Evolutionary conservation across 75 land plant species (phyloP), one percentile per base, ranked within the genome.

Genomic region (Gnetum montanum): DNA sequence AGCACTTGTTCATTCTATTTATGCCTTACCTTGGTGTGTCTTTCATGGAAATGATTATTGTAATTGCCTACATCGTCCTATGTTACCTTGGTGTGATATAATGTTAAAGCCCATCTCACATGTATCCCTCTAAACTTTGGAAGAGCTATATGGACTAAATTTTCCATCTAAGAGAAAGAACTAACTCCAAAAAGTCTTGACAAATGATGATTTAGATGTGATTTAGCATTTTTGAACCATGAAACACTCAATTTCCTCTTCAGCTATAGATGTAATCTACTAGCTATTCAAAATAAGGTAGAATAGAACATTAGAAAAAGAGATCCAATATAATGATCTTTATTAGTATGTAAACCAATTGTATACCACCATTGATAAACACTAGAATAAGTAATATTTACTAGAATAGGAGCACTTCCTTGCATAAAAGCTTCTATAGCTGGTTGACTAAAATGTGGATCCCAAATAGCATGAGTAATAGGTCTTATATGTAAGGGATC

Each of bases 381-480:
- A 36, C 1, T 1, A 0, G 1, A 36, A 36, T 36, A 36, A 36
- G 38, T 0, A 36, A 36, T 36, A 36, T 36, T 36, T 8, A 36
- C 38, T 13, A 1, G 38, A 36, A 0, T 0, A 1, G 38, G 38
- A 36, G 38, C 38, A 36, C 38, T 13, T 36, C 38, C 38, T 36
- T 1, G 1, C 0, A 13, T 36, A 37, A 37, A 37, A 15, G 40
- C 1, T 37, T 37, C 40, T 37, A 37, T 37, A 37, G 2, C 1
- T 1, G 40, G 0, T 37, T 37, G 60, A 70, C 22, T 54, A 58
- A 70, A 57, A 57, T 58, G 54, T 38, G 65, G 63, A 59, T 71
- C 74, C 62, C 61, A 63, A 63, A 70, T 63, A 49, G 61, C 62
- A 70, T 49, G 67, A 63, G 56, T 61, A 64, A 63, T 70, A 31